Base-by-base conservation (phyloP, 2,329 filamentous ascomycete species). In the Colletotrichum simmondsii region DNA sequence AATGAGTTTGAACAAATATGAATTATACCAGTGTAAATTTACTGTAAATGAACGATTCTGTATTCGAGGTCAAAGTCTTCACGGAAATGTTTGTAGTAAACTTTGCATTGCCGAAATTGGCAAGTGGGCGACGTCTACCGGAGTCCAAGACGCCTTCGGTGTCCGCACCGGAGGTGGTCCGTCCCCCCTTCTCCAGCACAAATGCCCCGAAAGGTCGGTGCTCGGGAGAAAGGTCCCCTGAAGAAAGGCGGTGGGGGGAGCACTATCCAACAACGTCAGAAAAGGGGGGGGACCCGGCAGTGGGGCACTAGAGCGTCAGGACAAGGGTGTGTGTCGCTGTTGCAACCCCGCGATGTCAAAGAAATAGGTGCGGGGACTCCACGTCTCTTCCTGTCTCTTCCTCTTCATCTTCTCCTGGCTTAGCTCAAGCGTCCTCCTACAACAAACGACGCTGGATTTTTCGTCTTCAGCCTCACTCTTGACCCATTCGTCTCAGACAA, bases 141-240 rank as follows among this genome's bases (percentile, higher is more conserved):
- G 59, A 35, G 26, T 24, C 12, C 12, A 10, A 42, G 28, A 22
- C 32, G 54, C 42, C 30, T 22, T 24, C 19, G 52, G 10, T 37
- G 49, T 16, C 30, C 61, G 53, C 28, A 14, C 37, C 37, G 37
- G 24, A 35, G 19, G 42, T n/a, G 42, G 16, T 49, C 42, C 8
- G 42, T 4, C 24, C 11, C 19, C 49, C 49, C 42, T 62, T 53
- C 53, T 58, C 14, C 42, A 26, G 62, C 30, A n/a, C 10, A 49
- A n/a, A 49, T 19, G 42, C 42, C 42, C 42, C 19, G 24, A 54
- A 3, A 30, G 22, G 37, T 67, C 62, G 68, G 62, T 63, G 67
- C 63, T 73, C 68, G 71, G 71, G 58, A n/a, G 56, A 73, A 60
- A 67, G 62, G 58, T 65, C 68, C 62, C 53, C 68, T 71, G 62